phyloP scores from a whole-genome alignment of 768 basidiomycete species.

The Rhodotorula taiwanensis region DNA sequence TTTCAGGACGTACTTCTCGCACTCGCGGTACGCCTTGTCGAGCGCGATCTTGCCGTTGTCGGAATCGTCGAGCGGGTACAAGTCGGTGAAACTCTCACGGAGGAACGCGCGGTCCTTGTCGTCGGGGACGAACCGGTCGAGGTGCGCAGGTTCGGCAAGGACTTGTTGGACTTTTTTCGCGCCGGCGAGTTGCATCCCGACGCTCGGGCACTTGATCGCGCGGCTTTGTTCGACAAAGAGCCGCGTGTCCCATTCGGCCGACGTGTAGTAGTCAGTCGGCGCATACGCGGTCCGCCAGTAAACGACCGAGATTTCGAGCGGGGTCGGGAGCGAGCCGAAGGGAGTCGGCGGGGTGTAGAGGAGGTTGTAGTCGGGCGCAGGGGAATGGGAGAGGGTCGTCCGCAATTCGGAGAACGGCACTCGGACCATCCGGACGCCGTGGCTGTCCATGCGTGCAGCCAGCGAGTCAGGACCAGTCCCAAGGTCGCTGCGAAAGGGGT shows the following conservation, averaged over 20 bases:
- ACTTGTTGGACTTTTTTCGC: conserved; percentile 93
- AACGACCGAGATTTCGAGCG: conserved; percentile 70
- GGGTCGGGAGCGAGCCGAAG: conserved; percentile 35
- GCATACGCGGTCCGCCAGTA: conserved; percentile 89
- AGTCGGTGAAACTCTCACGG: conserved; percentile 71
- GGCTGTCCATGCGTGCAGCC: conserved; percentile 51
- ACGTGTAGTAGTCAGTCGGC: conserved; percentile 62
- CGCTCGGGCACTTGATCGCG: conserved; percentile 87
- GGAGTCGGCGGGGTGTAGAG: conserved; percentile 42
- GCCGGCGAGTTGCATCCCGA: conserved; percentile 88
- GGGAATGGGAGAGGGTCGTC: conserved; percentile 52
- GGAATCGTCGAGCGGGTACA: conserved; percentile 66
- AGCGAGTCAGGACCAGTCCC: conserved; percentile 3
- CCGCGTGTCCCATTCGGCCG: conserved; percentile 62
- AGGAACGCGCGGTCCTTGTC: conserved; percentile 46
- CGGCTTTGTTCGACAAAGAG: conserved; percentile 68
- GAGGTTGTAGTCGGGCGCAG: conserved; percentile 37
- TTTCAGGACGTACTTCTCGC: conserved; percentile 71
- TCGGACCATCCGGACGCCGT: conserved; percentile 58
- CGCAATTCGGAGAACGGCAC: conserved; percentile 57
- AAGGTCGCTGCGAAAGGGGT: too few species aligned
- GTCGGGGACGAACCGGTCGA: conserved; percentile 61
- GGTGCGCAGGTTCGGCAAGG: conserved; percentile 62
- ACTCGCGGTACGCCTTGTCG: conserved; percentile 52
- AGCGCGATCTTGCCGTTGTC: conserved; percentile 49